Conservation (phyloP, 1,139 yeast species). For the Geotrichum fermentans region DNA sequence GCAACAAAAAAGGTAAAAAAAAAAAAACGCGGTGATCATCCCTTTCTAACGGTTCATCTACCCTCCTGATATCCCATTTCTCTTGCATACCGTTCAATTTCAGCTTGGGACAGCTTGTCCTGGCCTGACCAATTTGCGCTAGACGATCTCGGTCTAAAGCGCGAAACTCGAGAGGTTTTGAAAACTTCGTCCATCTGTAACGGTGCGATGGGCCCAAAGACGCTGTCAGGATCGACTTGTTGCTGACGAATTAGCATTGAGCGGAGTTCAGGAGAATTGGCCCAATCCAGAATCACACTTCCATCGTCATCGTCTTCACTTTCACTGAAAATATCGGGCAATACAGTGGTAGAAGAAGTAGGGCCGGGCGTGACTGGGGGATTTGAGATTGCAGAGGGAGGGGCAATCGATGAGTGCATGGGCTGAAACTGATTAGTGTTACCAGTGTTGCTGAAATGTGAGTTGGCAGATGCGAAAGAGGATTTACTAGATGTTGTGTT, state of each 20-base stretch:
- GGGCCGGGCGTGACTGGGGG: slow-evolving; percentile 1
- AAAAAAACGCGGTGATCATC: background rate
- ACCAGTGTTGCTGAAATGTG: background rate
- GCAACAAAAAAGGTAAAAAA: background rate
- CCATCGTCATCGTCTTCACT: slow-evolving; percentile 56
- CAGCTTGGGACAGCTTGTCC: slow-evolving; percentile 46
- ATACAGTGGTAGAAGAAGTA: slow-evolving; percentile 26
- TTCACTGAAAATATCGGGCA: slow-evolving; percentile 49
- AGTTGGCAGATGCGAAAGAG: slow-evolving; percentile 5
- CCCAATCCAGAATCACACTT: slow-evolving; percentile 63
- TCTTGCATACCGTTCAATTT: slow-evolving; percentile 48
- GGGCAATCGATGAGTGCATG: background rate
- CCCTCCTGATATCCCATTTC: slow-evolving; percentile 48
- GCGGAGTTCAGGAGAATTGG: slow-evolving; percentile 58
- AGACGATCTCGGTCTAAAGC: slow-evolving; percentile 53
- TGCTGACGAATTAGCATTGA: slow-evolving; percentile 53
- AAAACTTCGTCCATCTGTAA: slow-evolving; percentile 67
- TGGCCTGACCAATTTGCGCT: slow-evolving; percentile 51
- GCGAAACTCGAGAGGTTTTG: slow-evolving; percentile 37
- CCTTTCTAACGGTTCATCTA: background rate
- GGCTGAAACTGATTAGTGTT: background rate
- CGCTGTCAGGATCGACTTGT: slow-evolving; percentile 58
- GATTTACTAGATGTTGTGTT: background rate
- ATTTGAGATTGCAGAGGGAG: background rate
- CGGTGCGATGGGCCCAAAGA: slow-evolving; percentile 79